Base-by-base conservation (phyloP, 2,329 filamentous ascomycete species). In the Mariannaea sp. region DNA sequence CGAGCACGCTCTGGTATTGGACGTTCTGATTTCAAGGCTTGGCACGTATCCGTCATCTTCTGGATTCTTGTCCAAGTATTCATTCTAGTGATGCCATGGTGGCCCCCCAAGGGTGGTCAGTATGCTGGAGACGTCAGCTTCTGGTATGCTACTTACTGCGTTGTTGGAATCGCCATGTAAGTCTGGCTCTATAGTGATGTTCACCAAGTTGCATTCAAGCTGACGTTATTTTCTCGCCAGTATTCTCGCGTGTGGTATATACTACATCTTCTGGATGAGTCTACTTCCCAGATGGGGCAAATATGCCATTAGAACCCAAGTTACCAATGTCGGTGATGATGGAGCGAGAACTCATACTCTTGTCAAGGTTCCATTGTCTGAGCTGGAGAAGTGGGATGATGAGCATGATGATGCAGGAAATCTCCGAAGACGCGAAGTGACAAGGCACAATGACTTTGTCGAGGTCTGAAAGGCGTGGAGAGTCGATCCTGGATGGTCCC, bases 71-170 rank as follows among this genome's bases (percentile, higher is more conserved):
- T 84, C 1, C 81, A 87, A 46, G 49, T 85, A 0, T 89, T 84
- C 58, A 72, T 88, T 29, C 70, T 90, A 2, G 77, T 84, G 14
- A 88, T 88, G 77, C 87, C 87, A 0, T 90, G 87, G 87, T 87
- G 84, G 59, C 87, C 87, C 2, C 87, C 87, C 0, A 74, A 76
- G 1, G 78, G 75, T 0, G 86, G 87, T 0, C 73, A 75, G 0
- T 78, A 80, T 41, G 82, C 80, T 0, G 87, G 86, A 0, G 82
- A 86, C 50, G 86, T 89, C 4, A 86, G 81, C 48, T 90, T 90
- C 70, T 90, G 85, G 82, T 90, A 90, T 59, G 87, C 79, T 2
- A 89, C 87, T 0, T 90, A 90, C 60, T 80, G 82, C 16, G 81
- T 84, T 1, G 79, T 83, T 1, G 86, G 87, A 0, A 78, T 90